Evolutionary conservation across 805 yeast genomes (phyloP), one percentile per base, ranked within the genome.

Genomic region (Teunomyces funiuensis): DNA sequence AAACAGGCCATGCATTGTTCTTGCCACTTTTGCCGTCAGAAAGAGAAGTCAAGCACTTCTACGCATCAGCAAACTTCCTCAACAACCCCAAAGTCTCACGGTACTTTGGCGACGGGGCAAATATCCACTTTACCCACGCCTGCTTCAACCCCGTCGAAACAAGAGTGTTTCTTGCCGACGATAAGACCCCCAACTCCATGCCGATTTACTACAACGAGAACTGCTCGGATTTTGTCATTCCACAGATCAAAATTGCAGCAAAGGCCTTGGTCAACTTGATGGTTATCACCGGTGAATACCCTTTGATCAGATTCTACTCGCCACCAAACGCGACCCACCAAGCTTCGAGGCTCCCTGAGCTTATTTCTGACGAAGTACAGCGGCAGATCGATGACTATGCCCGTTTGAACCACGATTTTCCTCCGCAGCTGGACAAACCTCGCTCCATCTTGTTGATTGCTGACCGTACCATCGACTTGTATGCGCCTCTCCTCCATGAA

Each of bases 401-500:
- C 2, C 72, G 96, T 39, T 65, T 63, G 4, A 74, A 88, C 54
- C 73, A 78, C 3, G 80, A 84, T 44, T 83, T 82, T 56, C 74
- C 76, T 17, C 80, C 81, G 1, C 51, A 55, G 2, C 63, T 66
- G 8, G 71, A 47, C 25, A 77, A 86, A 50, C 87, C 88, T 15
- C 73, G 93, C 46, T 76, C 96, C 0, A 73, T 86, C 0, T 73
- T 91, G 49, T 61, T 93, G 25, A 79, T 93, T 14, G 71, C 86
- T 2, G 99, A 93, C 61, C 74, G 99, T 47, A 75, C 95, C 1
- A 58, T 89, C 58, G 99, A 95, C 60, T 68, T 85, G 37, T 78
- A 79, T 53, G 85, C 93, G 5, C 96, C 97, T 0, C 59, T 93
- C 36, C 63, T 90, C 41, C 98, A 93, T 61, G 96, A 88, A 58